Conservation (phyloP, 225 moss, liverwort and hornwort genomes). For the Physcomitrium patens region DNA sequence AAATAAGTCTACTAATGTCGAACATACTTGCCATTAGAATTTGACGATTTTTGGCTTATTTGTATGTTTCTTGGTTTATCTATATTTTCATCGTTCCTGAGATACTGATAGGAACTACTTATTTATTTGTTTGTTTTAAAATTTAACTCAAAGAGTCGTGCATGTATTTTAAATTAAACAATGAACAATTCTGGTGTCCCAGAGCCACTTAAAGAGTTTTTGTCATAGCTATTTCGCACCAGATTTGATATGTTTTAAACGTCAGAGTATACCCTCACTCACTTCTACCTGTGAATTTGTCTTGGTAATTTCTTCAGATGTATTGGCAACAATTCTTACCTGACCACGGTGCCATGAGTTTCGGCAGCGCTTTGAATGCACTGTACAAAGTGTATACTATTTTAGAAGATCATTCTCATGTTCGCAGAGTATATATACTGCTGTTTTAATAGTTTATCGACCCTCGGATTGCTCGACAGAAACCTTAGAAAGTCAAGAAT, state of each 20-base stretch:
- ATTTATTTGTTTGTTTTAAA: no score
- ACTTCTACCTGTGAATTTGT: constrained; percentile 2
- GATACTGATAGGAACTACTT: no score
- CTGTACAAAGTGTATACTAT: constrained; percentile 26
- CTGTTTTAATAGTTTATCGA: constrained; percentile 19
- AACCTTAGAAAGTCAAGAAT: no score
- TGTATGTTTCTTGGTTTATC: no score
- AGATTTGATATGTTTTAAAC: not conserved
- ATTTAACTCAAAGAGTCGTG: no score
- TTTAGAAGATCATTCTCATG: constrained; percentile 29
- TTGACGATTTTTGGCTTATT: no score
- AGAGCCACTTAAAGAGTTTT: no score
- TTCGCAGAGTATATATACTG: constrained; percentile 26
- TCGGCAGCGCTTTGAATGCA: constrained; percentile 16
- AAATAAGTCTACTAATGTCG: constrained; percentile 1
- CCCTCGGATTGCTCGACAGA: no score
- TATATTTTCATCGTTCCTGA: no score
- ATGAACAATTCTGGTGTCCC: no score
- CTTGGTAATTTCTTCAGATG: constrained; percentile 30
- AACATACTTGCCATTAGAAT: not conserved
- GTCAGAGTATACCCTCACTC: not conserved
- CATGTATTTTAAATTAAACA: no score
- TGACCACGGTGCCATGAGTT: constrained; percentile 25
- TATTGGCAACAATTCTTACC: constrained; percentile 20
- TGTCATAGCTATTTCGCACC: no score